Base-by-base conservation (phyloP, 2,329 filamentous ascomycete species). In the Botrytis cinerea region DNA sequence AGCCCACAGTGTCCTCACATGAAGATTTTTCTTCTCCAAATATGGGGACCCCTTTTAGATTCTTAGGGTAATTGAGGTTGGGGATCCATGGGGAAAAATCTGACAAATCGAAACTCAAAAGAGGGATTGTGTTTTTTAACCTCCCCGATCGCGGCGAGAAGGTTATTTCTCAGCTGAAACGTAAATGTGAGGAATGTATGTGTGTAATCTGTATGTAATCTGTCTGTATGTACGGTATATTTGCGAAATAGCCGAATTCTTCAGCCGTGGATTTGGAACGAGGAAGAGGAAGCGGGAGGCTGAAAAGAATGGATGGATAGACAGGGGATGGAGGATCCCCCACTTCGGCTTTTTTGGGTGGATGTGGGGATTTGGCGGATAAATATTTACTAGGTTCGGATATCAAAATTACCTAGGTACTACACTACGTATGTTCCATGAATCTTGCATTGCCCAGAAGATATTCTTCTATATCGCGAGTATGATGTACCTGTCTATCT, bases 231-330 rank as follows among this genome's bases (percentile, higher is more conserved):
- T 35, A 35, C 35, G 6, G 35, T 35, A 35, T 35, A 35, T 7
- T 28, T 16, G 51, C 8, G n/a, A 32, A 25, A 14, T 28, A 28
- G 12, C n/a, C 51, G 51, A 45, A 14, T 32, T 57, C 35, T 40
- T 32, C 25, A 54, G 25, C 46, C 64, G 25, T 28, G 35, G 48
- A 40, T 40, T 57, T 28, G 35, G 64, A 48, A 43, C 20, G 46
- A 54, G 18, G 64, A 62, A 18, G 62, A 35, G n/a, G 20, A 51
- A 20, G 63, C 45, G n/a, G 48, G 35, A 69, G 66, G 66, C 66
- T 51, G 40, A 57, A 51, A 22, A 57, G n/a, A 28, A 57, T 57
- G 18, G 16, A 48, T 51, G 28, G 43, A 45, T 45, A 28, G 51
- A 57, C 51, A 57, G n/a, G 51, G 51, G 51, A 57, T 57, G 48